Conservation (phyloP, 305 asterid species). For the Salvia sclarea region DNA sequence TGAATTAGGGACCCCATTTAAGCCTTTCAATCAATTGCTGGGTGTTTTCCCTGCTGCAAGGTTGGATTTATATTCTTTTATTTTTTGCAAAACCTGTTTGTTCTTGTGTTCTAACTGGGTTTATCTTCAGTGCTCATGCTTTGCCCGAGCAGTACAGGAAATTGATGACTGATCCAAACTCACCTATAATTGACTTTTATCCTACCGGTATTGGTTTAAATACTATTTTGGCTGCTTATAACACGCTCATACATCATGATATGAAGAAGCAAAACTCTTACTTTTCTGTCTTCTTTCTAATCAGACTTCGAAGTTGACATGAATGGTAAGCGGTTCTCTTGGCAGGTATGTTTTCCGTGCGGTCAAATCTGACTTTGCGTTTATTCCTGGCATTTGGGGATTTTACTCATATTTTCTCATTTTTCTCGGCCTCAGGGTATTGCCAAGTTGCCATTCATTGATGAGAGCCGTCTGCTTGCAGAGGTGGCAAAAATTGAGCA, state of each 20-base stretch:
- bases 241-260: neutral
- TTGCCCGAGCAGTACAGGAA: constrained; percentile 81
- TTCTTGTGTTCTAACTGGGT: constrained; percentile 35
- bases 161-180: constrained; percentile 90
- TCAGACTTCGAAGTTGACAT: constrained; percentile 97
- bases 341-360: constrained; percentile 67
- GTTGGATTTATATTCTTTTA: constrained; percentile 41
- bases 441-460: constrained; percentile 95
- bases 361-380: constrained; percentile 1
- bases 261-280: constrained; percentile 20
- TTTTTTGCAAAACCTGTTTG: neutral
- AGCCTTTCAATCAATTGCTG: constrained; percentile 91
- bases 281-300: constrained; percentile 27
- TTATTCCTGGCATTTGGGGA: neutral
- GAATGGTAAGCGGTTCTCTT: constrained; percentile 93
- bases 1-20: constrained; percentile 90
- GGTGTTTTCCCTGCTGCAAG: constrained; percentile 99
- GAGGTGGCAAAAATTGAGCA: constrained; percentile 89
- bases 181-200: constrained; percentile 90
- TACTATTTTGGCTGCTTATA: constrained; percentile 20
- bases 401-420: neutral
- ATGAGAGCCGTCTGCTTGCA: constrained; percentile 77
- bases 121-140: constrained; percentile 87
- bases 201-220: constrained; percentile 62
- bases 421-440: constrained; percentile 55